Evolutionary conservation across 2,329 filamentous ascomycete genomes (phyloP).

Genomic region (Cladorrhinum sp.): DNA sequence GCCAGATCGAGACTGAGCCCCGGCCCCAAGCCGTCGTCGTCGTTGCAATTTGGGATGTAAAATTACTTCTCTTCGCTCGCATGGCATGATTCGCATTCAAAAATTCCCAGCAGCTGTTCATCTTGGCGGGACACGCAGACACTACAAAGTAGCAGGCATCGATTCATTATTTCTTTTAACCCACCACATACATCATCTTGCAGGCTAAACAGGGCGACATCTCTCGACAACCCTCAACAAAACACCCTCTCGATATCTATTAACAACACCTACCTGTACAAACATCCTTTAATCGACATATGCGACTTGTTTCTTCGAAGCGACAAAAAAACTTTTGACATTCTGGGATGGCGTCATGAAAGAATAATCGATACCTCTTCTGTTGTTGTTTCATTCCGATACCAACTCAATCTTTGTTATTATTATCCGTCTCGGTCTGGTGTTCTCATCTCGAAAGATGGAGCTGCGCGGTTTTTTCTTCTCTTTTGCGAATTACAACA

Average conservation of each 20-base stretch:
- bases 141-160: slow-evolving; percentile 43
- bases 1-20: slow-evolving; percentile 31
- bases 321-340: slow-evolving; percentile 26
- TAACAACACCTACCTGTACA: slow-evolving; percentile 33
- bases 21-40: slow-evolving; percentile 35
- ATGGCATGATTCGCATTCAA: slow-evolving; percentile 33
- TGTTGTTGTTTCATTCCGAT: slow-evolving; percentile 28
- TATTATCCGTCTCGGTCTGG: slow-evolving; percentile 28
- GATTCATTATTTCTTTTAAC: slow-evolving; percentile 35
- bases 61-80: slow-evolving; percentile 30
- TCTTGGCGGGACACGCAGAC: slow-evolving; percentile 48
- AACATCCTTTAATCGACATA: slow-evolving; percentile 34
- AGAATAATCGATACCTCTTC: slow-evolving; percentile 34
- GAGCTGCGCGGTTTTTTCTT: slow-evolving; percentile 37
- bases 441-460: slow-evolving; percentile 41
- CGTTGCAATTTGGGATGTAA: slow-evolving; percentile 36
- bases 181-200: slow-evolving; percentile 38
- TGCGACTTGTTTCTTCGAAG: slow-evolving; percentile 30
- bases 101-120: slow-evolving; percentile 41
- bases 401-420: slow-evolving; percentile 26
- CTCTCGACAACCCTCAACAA: slow-evolving; percentile 23
- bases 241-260: slow-evolving; percentile 22
- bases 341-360: slow-evolving; percentile 32
- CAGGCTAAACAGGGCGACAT: slow-evolving; percentile 30
- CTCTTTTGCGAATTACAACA: slow-evolving; percentile 28